Conservation (phyloP, 2,329 filamentous ascomycete species). For the Diaporthe sp. region DNA sequence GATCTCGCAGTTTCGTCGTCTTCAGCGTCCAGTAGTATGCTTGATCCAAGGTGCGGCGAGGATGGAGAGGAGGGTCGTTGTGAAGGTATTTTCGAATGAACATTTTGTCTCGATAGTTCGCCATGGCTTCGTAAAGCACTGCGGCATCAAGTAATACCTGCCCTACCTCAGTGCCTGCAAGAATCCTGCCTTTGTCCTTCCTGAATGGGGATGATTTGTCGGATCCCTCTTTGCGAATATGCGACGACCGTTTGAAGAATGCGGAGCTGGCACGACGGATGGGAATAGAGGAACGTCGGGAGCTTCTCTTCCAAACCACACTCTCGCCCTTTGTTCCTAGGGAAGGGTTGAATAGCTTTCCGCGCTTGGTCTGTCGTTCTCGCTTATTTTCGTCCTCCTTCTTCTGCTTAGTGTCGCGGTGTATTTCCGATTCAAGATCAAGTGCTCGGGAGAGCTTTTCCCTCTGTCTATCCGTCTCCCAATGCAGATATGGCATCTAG, state of each 20-base stretch:
- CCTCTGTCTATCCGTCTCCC: constrained; percentile 26
- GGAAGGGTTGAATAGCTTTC: too few species aligned
- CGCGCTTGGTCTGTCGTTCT: too few species aligned
- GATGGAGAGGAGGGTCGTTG: constrained; percentile 50
- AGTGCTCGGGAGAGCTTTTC: background rate
- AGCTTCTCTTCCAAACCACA: too few species aligned
- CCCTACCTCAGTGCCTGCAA: constrained; percentile 39
- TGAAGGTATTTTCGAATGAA: constrained; percentile 48
- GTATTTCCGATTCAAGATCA: background rate
- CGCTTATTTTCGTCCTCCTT: background rate
- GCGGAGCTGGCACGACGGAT: too few species aligned
- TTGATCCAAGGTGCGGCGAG: constrained; percentile 57
- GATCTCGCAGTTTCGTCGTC: constrained; percentile 52
- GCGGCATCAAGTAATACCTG: constrained; percentile 48
- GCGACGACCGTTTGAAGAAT: too few species aligned
- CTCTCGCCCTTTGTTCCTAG: too few species aligned
- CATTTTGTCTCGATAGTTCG: constrained; percentile 47
- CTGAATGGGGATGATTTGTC: background rate
- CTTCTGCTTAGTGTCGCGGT: background rate
- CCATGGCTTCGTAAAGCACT: constrained; percentile 49
- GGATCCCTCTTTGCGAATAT: too few species aligned
- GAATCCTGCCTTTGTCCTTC: background rate
- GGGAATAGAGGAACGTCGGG: too few species aligned
- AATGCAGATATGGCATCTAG: constrained; percentile 29
- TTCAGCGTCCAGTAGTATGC: constrained; percentile 55